Evolutionary conservation across 2,329 filamentous ascomycete species (phyloP), one percentile per base, ranked within the genome.

Genomic region (Aspergillus carbonarius): DNA sequence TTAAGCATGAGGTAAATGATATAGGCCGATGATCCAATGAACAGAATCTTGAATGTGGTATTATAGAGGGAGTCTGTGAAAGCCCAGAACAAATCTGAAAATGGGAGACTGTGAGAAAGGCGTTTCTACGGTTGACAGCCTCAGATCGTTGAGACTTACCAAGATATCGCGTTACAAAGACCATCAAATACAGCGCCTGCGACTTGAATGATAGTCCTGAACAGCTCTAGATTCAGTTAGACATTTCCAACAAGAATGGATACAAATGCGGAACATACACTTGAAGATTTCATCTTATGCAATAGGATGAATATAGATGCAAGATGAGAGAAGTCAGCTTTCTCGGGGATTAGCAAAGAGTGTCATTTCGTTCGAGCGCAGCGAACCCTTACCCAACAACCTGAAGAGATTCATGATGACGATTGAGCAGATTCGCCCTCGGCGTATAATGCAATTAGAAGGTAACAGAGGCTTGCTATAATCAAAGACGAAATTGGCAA

Each of bases 141-240:
- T 54, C 20, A 17, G 50, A 55, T 58, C n/a, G 42, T 55, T n/a
- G 39, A 53, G 39, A 58, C 76, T 57, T 80, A 91, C 89, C 89
- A 63, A 99, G 85, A 78, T 99, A 99, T 72, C 95, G 87, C 62
- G 93, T 96, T 44, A 96, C 75, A 78, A 99, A 99, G 70, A 99
- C 95, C 46, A 96, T 81, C 67, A 98, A 82, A 79, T 99, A 99
- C 58, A 99, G 85, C 52, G 88, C 91, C 83, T 99, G 95, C 62
- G 93, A 97, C 77, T 99, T 99, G 85, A 99, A 98, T 15, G 95
- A 99, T 78, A 99, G 93, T 69, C 95, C 95, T 42, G 93, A 89
- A 76, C 93, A 96, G 82, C 93, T 97, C 93, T 97, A 55, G 32
- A 60, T 25, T 40, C 20, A 20, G 17, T 56, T 37, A 58, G 20